phyloP scores from a whole-genome alignment of 2,329 filamentous ascomycete species.

The Delphinella strobiligena region DNA sequence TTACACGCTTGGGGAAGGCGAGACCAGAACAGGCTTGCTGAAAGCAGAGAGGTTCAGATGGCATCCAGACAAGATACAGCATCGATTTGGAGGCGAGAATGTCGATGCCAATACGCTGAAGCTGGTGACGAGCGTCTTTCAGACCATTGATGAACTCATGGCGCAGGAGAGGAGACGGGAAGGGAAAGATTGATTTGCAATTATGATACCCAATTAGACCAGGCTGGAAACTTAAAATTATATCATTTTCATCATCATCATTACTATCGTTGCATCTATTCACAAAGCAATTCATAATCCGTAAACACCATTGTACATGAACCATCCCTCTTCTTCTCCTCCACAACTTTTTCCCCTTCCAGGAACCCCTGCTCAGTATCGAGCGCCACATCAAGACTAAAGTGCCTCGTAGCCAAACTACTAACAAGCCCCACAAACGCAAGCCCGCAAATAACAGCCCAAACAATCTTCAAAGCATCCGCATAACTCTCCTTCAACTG shows the following conservation, averaged over 20 bases:
- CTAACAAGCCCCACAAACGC: slow-evolving; percentile 38
- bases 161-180: slow-evolving; percentile 4
- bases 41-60: slow-evolving; percentile 83
- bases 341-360: neutral
- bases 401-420: slow-evolving; percentile 31
- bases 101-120: slow-evolving; percentile 63
- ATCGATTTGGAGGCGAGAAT: slow-evolving; percentile 59
- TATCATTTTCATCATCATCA: neutral
- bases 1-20: slow-evolving; percentile 25
- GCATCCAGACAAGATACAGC: slow-evolving; percentile 98
- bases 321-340: neutral
- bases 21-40: slow-evolving; percentile 38
- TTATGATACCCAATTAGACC: slow-evolving; percentile 7
- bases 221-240: too few relatives aligned
- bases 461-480: slow-evolving; percentile 42
- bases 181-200: slow-evolving; percentile 1
- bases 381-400: neutral
- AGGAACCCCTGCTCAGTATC: neutral
- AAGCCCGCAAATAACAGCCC: slow-evolving; percentile 44
- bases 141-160: slow-evolving; percentile 73
- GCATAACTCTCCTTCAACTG: slow-evolving; percentile 42
- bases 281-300: too few relatives aligned
- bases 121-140: slow-evolving; percentile 80
- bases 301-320: too few relatives aligned
- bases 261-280: too few relatives aligned